Percentiles rank a stretch among this genome's conserved stretches.
Conservation (phyloP, 176 grass and related monocot genomes). For the Ampelocalamus luodianensis region DNA sequence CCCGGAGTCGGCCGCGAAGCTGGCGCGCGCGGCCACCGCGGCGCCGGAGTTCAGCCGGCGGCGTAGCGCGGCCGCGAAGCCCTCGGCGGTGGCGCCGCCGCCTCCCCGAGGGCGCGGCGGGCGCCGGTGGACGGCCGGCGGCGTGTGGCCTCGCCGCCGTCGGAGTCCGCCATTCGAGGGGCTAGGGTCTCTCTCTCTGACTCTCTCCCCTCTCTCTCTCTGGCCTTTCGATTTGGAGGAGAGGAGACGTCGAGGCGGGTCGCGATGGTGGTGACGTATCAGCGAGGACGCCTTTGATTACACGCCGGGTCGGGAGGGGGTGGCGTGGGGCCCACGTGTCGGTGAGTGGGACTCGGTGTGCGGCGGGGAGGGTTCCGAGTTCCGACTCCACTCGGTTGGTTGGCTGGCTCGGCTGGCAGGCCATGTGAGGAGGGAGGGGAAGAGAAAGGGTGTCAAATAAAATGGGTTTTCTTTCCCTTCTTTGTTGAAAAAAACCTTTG, state of each 20-base stretch:
- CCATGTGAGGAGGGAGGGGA: background rate
- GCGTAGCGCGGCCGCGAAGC: constrained; percentile 48
- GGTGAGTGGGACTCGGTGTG: background rate
- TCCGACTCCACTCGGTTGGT: constrained; percentile 36
- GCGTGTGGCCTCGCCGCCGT: constrained; percentile 20
- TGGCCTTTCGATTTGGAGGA: constrained; percentile 1
- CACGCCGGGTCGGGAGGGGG: background rate
- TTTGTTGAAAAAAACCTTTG: too few species aligned
- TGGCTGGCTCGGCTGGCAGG: too few species aligned
- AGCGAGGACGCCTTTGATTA: background rate
- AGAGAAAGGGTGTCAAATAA: too few species aligned
- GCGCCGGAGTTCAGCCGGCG: constrained; percentile 50
- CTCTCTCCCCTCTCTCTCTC: background rate
- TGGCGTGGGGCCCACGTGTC: constrained; percentile 6
- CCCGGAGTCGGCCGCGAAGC: constrained; percentile 58
- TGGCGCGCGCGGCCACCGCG: constrained; percentile 53
- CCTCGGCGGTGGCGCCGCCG: background rate
- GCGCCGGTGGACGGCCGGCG: constrained; percentile 29
- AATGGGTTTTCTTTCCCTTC: too few species aligned
- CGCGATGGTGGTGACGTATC: constrained; percentile 12
- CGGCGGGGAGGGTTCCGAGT: too few species aligned
- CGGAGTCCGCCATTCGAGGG: constrained; percentile 44
- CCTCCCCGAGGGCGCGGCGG: constrained; percentile 45
- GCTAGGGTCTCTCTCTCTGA: background rate
- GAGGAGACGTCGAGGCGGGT: background rate